Evolutionary conservation across 352 stramenopile genomes (phyloP).

Genomic region (Halophytophthora batemanensis): DNA sequence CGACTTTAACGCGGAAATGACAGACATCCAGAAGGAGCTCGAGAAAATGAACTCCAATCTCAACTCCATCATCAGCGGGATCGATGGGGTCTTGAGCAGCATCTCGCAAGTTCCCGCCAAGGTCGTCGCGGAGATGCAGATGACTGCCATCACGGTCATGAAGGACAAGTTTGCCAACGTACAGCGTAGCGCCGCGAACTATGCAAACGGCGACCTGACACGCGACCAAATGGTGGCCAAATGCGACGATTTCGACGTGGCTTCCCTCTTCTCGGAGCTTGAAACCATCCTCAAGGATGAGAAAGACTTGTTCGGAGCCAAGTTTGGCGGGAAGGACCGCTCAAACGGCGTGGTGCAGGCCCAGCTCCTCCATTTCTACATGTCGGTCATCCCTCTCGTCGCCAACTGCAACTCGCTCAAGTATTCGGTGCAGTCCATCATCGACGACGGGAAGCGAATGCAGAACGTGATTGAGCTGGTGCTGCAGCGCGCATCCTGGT

Average conservation of each 20-base stretch:
- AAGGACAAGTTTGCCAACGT: constrained; percentile 48
- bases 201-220: constrained; percentile 30
- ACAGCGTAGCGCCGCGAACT: constrained; percentile 29
- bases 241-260: constrained; percentile 44
- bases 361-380: constrained; percentile 41
- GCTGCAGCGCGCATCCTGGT: constrained; percentile 25
- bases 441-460: constrained; percentile 28
- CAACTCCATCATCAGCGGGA: constrained; percentile 24
- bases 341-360: constrained; percentile 24
- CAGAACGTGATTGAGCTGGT: constrained; percentile 18
- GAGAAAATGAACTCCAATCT: constrained; percentile 24
- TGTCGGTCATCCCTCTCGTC: constrained; percentile 39
- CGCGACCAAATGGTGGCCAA: constrained; percentile 40
- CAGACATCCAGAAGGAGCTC: constrained; percentile 25
- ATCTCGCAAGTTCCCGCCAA: constrained; percentile 38
- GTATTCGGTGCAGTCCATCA: constrained; percentile 40
- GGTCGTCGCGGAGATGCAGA: constrained; percentile 46
- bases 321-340: constrained; percentile 28
- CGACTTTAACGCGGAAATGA: constrained; percentile 25
- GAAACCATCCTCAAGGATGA: constrained; percentile 46
- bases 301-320: constrained; percentile 24
- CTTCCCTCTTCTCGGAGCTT: constrained; percentile 41
- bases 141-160: constrained; percentile 38
- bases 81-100: constrained; percentile 32
- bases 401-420: constrained; percentile 51